Base-by-base conservation (phyloP, 495 filamentous ascomycete species). In the Glonium stellatum region DNA sequence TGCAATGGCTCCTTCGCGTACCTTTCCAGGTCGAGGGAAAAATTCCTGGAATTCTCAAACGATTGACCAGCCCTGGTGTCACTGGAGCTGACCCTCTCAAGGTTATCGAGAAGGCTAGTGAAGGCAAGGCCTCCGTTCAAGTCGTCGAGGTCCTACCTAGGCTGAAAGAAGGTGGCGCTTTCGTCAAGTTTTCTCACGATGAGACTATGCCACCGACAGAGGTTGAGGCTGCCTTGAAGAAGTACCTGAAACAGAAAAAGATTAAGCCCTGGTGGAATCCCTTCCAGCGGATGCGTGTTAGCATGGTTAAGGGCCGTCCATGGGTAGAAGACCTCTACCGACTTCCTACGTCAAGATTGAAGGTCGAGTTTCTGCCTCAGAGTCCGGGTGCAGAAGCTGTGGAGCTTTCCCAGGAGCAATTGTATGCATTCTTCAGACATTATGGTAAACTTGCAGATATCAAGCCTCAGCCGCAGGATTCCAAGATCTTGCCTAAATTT, bases 281-380 rank as follows among this genome's bases (percentile, higher is more conserved):
- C 0, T 85, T 95, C 52, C 78, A 81, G n/a, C 72, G 77, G 21
- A 85, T 92, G 55, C 81, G 79, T 36, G 80, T 83, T 5, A 81
- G 81, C 44, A 74, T 87, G 9, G 95, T 98, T 10, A 72, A 80
- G 18, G 93, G 93, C 11, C 80, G 80, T n/a, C 93, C 93, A 0
- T 98, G 93, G 93, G 77, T 97, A 19, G 93, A 98, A 66, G 93
- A 98, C 72, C 75, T 98, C 2, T 87, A 87, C 63, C 84, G 92
- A 10, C 84, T 89, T 22, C 93, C 93, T 2, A 90, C 84, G 57
- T 73, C 76, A 27, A 80, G 83, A 46, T 60, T 98, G 42, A 85
- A 80, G 59, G 84, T 97, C 37, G 93, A 98, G 69, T 97, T 96
- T 68, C 75, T 93, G 11, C 80, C 89, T 1, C 70, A 79, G n/a